These are phyloP conservation scores for Paramecium sexaurelia DNA, from an alignment of 73 alveolate species.

Conservation along the genomic window DNA sequence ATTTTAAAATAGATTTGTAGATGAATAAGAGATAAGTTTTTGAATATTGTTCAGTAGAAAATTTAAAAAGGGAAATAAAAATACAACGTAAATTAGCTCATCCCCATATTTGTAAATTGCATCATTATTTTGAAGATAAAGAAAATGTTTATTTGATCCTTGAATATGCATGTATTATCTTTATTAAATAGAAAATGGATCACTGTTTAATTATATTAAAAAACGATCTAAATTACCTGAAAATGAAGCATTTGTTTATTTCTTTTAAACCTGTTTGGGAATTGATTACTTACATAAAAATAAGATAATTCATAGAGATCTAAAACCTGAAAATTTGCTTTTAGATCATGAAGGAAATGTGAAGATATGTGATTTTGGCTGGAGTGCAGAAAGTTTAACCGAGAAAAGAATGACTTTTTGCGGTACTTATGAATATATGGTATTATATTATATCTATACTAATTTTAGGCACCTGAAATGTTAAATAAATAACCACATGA, in stretches of 20 bases:
- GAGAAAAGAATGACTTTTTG: conserved; percentile 92
- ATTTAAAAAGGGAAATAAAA: conserved; percentile 91
- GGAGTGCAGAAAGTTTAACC: conserved; percentile 69
- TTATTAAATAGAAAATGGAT: conserved; percentile 49
- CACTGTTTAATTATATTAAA: conserved; percentile 45
- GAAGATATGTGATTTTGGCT: conserved; percentile 70
- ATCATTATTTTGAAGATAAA: conserved; percentile 95
- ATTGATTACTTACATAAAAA: conserved; percentile 80
- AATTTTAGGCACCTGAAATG: conserved; percentile 91
- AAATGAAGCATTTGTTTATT: conserved; percentile 79
- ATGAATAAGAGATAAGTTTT: conserved; percentile 62
- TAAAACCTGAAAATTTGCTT: conserved; percentile 67
- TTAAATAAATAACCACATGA: conserved; percentile 79
- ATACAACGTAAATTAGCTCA: conserved; percentile 90
- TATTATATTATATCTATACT: neutral
- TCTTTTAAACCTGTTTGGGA: conserved; percentile 78
- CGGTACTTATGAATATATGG: conserved; percentile 98
- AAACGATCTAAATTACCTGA: conserved; percentile 58
- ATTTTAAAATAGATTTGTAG: neutral
- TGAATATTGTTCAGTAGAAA: conserved; percentile 75
- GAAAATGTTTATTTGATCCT: conserved; percentile 91
- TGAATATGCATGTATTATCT: conserved; percentile 74
- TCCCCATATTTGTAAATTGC: conserved; percentile 92
- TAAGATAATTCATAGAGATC: conserved; percentile 85
- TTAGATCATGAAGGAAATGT: conserved; percentile 62